Conservation (phyloP, 2,329 filamentous ascomycete species). For the Paecilomyces dactylethromorphus region DNA sequence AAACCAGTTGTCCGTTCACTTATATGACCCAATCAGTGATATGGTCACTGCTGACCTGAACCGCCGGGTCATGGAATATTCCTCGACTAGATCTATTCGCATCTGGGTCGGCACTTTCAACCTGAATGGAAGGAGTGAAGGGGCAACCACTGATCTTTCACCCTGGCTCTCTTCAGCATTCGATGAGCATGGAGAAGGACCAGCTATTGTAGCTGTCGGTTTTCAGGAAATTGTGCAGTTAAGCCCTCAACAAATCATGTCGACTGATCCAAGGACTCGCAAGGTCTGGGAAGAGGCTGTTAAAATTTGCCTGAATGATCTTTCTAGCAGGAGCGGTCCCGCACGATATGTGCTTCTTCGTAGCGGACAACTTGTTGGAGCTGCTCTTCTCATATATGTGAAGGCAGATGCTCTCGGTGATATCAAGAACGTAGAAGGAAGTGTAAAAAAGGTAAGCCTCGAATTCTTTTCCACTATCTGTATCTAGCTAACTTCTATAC, state of each 20-base stretch:
- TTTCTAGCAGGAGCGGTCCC: constrained; percentile 57
- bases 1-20: constrained; percentile 72
- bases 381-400: constrained; percentile 86
- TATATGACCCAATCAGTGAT: constrained; percentile 94
- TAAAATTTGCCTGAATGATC: constrained; percentile 65
- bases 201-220: constrained; percentile 81
- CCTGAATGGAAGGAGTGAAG: constrained; percentile 78
- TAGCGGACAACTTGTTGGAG: constrained; percentile 90
- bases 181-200: constrained; percentile 53
- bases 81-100: constrained; percentile 64
- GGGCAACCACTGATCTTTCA: constrained; percentile 71
- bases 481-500: constrained; percentile 10
- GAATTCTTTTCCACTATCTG: background rate
- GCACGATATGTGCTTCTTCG: constrained; percentile 84
- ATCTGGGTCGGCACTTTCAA: constrained; percentile 92
- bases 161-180: constrained; percentile 70
- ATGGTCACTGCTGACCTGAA: constrained; percentile 71
- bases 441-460: constrained; percentile 68
- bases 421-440: constrained; percentile 96
- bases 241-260: constrained; percentile 98
- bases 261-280: constrained; percentile 81
- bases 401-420: constrained; percentile 67
- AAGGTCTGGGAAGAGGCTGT: constrained; percentile 83
- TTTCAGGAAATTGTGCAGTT: constrained; percentile 99
- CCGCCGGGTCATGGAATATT: constrained; percentile 62